A percentile compares a stretch with the other conserved stretches of the same genome.
These are phyloP conservation scores for Phaeoacremonium minimum DNA, from an alignment of 2,329 filamentous ascomycete species.

Conservation along the genomic window DNA sequence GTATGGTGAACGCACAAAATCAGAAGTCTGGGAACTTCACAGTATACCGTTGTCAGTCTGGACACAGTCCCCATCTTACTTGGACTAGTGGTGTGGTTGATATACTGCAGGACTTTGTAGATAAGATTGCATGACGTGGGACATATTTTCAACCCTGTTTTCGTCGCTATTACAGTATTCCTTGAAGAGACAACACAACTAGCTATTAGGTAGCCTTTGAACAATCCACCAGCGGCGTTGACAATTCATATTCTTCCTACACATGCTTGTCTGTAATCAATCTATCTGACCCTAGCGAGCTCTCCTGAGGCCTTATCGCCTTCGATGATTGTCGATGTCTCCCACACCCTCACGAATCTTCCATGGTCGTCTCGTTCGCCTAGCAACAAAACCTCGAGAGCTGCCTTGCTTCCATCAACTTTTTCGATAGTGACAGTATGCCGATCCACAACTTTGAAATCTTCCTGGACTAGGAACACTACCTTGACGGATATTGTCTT, in stretches of 20 bases:
- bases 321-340: not conserved
- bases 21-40: constrained; percentile 18
- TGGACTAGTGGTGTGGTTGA: constrained; percentile 20
- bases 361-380: not conserved
- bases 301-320: not conserved
- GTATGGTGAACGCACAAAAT: constrained; percentile 19
- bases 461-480: not conserved
- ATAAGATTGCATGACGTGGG: no score
- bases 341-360: not conserved
- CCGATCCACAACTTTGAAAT: not conserved
- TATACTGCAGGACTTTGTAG: constrained; percentile 16
- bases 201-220: no score
- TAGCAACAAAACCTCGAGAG: not conserved
- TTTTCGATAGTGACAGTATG: not conserved
- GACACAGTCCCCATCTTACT: constrained; percentile 25
- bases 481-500: not conserved
- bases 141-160: no score
- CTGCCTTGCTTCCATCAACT: not conserved
- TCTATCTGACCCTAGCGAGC: not conserved
- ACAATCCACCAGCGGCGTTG: no score
- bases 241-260: no score
- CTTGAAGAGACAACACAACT: no score
- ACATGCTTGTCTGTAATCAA: not conserved
- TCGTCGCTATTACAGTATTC: no score
- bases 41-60: constrained; percentile 16